phyloP scores from a whole-genome alignment of 768 basidiomycete species.

The Coprinopsis sp. region DNA sequence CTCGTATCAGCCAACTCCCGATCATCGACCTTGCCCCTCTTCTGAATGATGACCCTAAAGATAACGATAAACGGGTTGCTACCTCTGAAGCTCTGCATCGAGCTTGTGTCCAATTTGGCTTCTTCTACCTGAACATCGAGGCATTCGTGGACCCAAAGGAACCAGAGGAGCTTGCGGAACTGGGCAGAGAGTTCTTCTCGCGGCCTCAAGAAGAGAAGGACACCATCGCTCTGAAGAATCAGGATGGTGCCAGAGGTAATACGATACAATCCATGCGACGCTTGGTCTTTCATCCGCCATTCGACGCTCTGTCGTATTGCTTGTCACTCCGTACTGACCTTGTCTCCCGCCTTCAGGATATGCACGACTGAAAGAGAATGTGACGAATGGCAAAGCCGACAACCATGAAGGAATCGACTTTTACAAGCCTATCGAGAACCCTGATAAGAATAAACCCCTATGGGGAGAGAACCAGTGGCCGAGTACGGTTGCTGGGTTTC shows the following conservation, averaged over 20 bases:
- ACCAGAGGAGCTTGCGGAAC: conserved; percentile 56
- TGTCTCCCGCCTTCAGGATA: conserved; percentile 53
- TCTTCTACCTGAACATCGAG: conserved; percentile 82
- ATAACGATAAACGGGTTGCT: conserved; percentile 35
- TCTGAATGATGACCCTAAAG: conserved; percentile 32
- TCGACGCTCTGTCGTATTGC: background rate
- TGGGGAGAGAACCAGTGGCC: conserved; percentile 94
- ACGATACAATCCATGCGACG: background rate
- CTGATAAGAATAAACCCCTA: conserved; percentile 65
- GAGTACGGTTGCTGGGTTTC: conserved; percentile 44
- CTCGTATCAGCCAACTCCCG: conserved; percentile 39
- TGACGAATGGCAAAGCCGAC: conserved; percentile 81
- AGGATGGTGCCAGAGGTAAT: conserved; percentile 75
- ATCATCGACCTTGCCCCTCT: conserved; percentile 73
- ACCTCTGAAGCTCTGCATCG: conserved; percentile 58
- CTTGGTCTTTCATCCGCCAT: too few species aligned
- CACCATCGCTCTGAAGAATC: conserved; percentile 55
- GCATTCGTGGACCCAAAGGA: conserved; percentile 52
- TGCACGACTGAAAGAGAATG: conserved; percentile 73
- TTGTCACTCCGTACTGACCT: background rate
- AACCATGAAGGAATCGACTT: conserved; percentile 85
- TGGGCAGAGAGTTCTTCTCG: conserved; percentile 71
- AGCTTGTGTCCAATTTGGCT: conserved; percentile 77
- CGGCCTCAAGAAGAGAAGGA: conserved; percentile 78
- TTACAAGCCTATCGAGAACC: conserved; percentile 65